Conservation (phyloP, 352 stramenopile genomes). For the Phytophthora cajani region DNA sequence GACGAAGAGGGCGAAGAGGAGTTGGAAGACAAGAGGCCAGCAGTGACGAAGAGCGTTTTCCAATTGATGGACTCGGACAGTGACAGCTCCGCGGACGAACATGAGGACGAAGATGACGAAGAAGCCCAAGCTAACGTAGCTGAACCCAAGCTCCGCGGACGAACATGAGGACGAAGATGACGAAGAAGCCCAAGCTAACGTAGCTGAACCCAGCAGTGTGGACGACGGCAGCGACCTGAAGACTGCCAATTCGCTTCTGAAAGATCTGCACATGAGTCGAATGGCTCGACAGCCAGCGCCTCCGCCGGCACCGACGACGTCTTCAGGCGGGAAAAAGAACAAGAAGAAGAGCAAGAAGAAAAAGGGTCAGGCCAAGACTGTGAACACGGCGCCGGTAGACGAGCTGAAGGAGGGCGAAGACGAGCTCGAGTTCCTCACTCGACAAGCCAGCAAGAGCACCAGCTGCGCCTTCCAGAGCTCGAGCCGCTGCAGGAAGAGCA, state of each 20-base stretch:
- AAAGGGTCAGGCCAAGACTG: slow-evolving; percentile 33
- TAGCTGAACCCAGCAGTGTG: slow-evolving; percentile 1
- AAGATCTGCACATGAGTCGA: slow-evolving; percentile 70
- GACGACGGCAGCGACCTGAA: slow-evolving; percentile 26
- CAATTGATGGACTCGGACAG: slow-evolving; percentile 48
- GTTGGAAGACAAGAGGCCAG: slow-evolving; percentile 23
- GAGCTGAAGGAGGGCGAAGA: slow-evolving; percentile 56
- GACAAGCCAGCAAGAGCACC: slow-evolving; percentile 56
- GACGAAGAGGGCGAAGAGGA: slow-evolving; percentile 26
- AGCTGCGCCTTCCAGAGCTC: slow-evolving; percentile 61
- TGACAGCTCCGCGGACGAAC: slow-evolving; percentile 37
- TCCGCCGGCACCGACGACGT: slow-evolving; percentile 13
- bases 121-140: slow-evolving; percentile 8
- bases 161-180: slow-evolving; percentile 34
- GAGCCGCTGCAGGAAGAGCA: slow-evolving; percentile 67
- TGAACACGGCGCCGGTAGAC: slow-evolving; percentile 38
- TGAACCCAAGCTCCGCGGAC: slow-evolving; percentile 32
- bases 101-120: slow-evolving; percentile 32
- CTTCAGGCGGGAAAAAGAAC: slow-evolving; percentile 40
- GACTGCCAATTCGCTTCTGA: slow-evolving; percentile 53
- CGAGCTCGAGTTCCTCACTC: slow-evolving; percentile 78
- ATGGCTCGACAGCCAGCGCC: slow-evolving; percentile 50
- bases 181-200: slow-evolving; percentile 13
- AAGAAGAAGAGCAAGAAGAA: slow-evolving; percentile 67
- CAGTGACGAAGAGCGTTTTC: slow-evolving; percentile 46